phyloP scores from a whole-genome alignment of 495 filamentous ascomycete species.

The Xylaria curta region DNA sequence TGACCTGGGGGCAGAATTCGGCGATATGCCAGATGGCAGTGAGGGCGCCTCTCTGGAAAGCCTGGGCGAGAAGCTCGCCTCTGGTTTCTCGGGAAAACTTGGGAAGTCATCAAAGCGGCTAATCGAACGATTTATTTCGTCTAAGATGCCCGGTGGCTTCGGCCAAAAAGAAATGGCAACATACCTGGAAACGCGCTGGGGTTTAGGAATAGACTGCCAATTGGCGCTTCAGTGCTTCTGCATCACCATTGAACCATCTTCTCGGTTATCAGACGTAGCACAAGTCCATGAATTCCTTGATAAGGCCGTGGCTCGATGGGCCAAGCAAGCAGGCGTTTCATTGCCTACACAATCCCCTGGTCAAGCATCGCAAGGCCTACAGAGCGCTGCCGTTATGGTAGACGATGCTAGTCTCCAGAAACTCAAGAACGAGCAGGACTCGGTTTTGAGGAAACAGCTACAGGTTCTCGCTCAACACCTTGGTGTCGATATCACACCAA shows the following conservation, averaged over 20 bases:
- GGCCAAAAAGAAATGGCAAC: constrained; percentile 81
- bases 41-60: constrained; percentile 86
- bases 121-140: constrained; percentile 79
- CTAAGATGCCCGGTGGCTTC: constrained; percentile 91
- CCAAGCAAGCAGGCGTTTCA: constrained; percentile 71
- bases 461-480: constrained; percentile 83
- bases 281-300: constrained; percentile 83
- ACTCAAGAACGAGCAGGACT: constrained; percentile 80
- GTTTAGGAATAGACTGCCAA: constrained; percentile 75
- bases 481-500: constrained; percentile 86
- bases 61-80: constrained; percentile 81
- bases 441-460: constrained; percentile 86
- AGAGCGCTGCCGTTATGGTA: constrained; percentile 79
- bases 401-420: constrained; percentile 85
- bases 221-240: constrained; percentile 78
- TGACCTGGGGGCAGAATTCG: constrained; percentile 90
- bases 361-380: constrained; percentile 65
- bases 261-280: constrained; percentile 74
- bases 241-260: constrained; percentile 77
- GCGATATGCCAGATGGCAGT: constrained; percentile 84
- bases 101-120: constrained; percentile 88
- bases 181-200: constrained; percentile 82
- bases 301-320: constrained; percentile 76
- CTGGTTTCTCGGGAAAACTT: constrained; percentile 85
- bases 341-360: constrained; percentile 67